Evolutionary conservation across 306 rosid species (phyloP), one percentile per base, ranked within the genome.

Genomic region (Dalbergia cultrata): DNA sequence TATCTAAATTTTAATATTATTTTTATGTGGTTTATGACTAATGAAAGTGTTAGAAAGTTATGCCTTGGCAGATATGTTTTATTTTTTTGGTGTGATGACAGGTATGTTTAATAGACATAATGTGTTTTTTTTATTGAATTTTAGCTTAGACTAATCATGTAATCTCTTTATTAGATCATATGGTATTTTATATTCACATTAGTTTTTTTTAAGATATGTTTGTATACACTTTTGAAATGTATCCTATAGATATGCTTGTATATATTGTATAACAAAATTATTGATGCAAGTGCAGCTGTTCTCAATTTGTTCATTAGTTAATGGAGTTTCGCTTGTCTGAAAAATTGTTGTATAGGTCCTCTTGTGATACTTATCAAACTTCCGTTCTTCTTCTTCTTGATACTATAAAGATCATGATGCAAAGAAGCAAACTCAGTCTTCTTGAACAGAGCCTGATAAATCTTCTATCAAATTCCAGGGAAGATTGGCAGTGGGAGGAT

Each of bases 401-500:
- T 56, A 18, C 19, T 49, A 66, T 59, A 67, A 67, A 43, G 81
- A 61, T 37, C 72, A 71, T 45, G 16, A 76, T 74, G 78, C 61
- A 57, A 80, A 34, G 75, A 79, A 80, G 77, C 72, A 72, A 70
- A 81, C 70, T 76, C 45, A 47, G 22, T 74, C 69, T 78, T 81
- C 76, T 70, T 18, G 67, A 74, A 71, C 77, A 70, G 63, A 73
- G 74, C 78, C 68, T 81, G 84, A 82, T 78, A 74, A 75, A 66
- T 76, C n/a, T 50, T 88, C 45, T 81, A 33, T 86, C 84, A 78
- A 78, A 63, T 80, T 53, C 59, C 89, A 95, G 95, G 90, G 85
- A 65, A 80, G 85, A 86, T 78, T 80, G 68, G 89, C 80, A n/a
- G 74, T 57, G 22, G 84, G 85, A 75, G 92, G 83, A 80, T 81